phyloP scores from a whole-genome alignment of 164 flowering plant genomes.

The Umbellularia californica region DNA sequence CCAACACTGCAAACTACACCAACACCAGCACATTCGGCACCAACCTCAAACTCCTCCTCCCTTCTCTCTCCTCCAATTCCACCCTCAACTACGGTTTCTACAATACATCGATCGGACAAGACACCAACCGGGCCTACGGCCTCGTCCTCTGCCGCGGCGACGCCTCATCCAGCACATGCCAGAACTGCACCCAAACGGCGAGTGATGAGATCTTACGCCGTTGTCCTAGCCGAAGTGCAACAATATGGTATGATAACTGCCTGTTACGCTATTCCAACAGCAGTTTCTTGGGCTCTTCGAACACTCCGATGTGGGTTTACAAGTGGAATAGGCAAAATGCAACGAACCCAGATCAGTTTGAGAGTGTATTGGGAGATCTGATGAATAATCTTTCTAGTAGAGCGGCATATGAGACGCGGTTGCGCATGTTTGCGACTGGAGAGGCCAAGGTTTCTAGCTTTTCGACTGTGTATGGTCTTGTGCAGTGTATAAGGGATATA shows the following conservation, averaged over 20 bases:
- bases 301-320: background rate
- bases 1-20: background rate
- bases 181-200: conserved; percentile 16
- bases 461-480: conserved; percentile 28
- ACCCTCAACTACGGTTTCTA: conserved; percentile 11
- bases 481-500: conserved; percentile 38
- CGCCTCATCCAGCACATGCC: conserved; percentile 10
- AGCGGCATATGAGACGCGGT: conserved; percentile 18
- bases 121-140: conserved; percentile 21
- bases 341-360: background rate
- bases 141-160: conserved; percentile 27
- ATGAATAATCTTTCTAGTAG: conserved; percentile 11
- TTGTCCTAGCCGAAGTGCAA: conserved; percentile 23
- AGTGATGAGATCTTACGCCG: background rate
- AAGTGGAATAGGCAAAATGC: background rate
- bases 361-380: conserved; percentile 8
- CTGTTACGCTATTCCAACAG: conserved; percentile 27
- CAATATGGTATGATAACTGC: conserved; percentile 31
- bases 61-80: conserved; percentile 16
- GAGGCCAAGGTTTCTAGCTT: background rate
- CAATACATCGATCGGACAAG: conserved; percentile 14
- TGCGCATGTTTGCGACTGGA: conserved; percentile 23
- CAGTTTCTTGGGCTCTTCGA: conserved; percentile 10
- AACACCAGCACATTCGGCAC: conserved; percentile 3
- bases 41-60: conserved; percentile 17